Base-by-base conservation (phyloP, 176 grass and related monocot genomes). In the Themeda triandra region DNA sequence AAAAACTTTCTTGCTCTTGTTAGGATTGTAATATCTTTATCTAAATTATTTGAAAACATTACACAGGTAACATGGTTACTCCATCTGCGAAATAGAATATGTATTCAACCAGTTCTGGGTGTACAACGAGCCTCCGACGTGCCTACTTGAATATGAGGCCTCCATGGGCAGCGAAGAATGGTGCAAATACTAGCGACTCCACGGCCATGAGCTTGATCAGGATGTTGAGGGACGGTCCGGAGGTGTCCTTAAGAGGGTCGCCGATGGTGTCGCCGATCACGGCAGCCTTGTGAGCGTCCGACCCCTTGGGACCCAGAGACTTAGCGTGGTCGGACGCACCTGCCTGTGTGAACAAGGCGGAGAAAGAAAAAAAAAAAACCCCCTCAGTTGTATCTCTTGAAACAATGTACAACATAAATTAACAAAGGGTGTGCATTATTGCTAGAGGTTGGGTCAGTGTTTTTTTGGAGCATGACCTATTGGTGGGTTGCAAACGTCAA, bases 251-350 rank as follows among this genome's bases (percentile, higher is more conserved):
- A 33, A 91, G 85, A 29, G 81, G 89, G 67, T 88, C 89, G 2
- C 85, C 89, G 37, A 91, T 80, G n/a, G 89, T 91, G 62, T 84
- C 85, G 49, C 89, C 85, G 46, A 91, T 91, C n/a, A 91, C 85
- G 4, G 85, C 77, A 12, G 89, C 89, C 59, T 85, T 88, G 89
- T 88, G 89, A 12, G 85, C 85, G 35, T 87, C 81, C 15, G 89
- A 91, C 2, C 89, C 89, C 69, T 91, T 91, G 15, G 85, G 85
- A 0, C 85, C 89, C 3, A 84, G 76, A 10, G 88, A 35, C 79
- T 85, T 93, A 41, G 94, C 91, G 73, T 96, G 83, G 15, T 96
- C 91, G 6, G 94, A 96, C 18, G 74, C 88, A 53, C 94, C 94
- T 66, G 94, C 94, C 88, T 96, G 88, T 27, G 23, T 54, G 28